Evolutionary conservation across 805 yeast genomes (phyloP).

Genomic region (Candida tibetensis): DNA sequence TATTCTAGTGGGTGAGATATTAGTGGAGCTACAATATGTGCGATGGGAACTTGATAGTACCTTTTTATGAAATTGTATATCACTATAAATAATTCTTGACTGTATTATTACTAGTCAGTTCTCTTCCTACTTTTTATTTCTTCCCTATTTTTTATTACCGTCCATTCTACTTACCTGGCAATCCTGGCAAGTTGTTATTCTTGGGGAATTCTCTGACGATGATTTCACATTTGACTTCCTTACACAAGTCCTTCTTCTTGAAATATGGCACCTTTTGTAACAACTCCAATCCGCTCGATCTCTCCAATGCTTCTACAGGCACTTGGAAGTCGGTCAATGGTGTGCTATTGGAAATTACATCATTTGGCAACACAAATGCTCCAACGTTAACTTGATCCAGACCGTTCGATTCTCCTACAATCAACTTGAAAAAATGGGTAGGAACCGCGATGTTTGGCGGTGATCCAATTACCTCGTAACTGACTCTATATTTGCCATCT

Average conservation of each 20-base stretch:
- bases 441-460: constrained; percentile 98
- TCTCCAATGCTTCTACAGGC: constrained; percentile 86
- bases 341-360: constrained; percentile 63
- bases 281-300: constrained; percentile 81
- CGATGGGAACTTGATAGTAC: too few species aligned
- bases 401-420: constrained; percentile 70
- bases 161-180: constrained; percentile 10
- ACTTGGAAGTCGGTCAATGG: constrained; percentile 78
- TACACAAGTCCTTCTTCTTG: constrained; percentile 64
- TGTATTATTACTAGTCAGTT: too few species aligned
- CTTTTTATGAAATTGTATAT: too few species aligned
- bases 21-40: too few species aligned
- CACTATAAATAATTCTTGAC: too few species aligned
- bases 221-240: constrained; percentile 75
- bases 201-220: constrained; percentile 76
- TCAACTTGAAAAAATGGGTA: constrained; percentile 89
- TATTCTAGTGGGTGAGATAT: too few species aligned
- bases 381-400: constrained; percentile 62
- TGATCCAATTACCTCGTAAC: constrained; percentile 91
- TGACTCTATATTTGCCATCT: constrained; percentile 83
- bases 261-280: constrained; percentile 62
- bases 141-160: too few species aligned
- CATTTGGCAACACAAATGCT: constrained; percentile 93
- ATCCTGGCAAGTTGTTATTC: constrained; percentile 21
- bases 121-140: too few species aligned